Conservation (phyloP, 768 basidiomycete genomes). For the Boletus pseudo-olivaceus region DNA sequence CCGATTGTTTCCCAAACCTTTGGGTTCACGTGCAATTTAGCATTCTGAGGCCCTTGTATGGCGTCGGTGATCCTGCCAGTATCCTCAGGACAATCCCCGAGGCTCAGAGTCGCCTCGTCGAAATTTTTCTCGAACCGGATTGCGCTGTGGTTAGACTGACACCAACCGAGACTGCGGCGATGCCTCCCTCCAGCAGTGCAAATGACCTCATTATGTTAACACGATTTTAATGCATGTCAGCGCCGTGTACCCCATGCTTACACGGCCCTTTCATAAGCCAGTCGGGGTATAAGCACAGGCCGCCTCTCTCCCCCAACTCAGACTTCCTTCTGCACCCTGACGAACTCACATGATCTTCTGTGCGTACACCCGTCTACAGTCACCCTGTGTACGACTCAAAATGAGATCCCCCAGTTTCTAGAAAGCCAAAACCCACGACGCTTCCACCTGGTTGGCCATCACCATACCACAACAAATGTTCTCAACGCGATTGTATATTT, state of each 20-base stretch:
- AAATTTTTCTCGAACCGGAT: constrained; percentile 11
- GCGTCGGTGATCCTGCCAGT: background rate
- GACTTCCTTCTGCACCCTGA: constrained; percentile 9
- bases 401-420: constrained; percentile 20
- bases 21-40: background rate
- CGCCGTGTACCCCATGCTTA: constrained; percentile 16
- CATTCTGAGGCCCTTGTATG: constrained; percentile 3
- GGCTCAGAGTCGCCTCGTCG: background rate
- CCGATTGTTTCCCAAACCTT: constrained; percentile 2
- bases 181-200: constrained; percentile 15
- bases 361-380: constrained; percentile 12
- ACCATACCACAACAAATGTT: constrained; percentile 36
- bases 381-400: background rate
- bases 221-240: constrained; percentile 33
- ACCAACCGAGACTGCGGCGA: constrained; percentile 20
- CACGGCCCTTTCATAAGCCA: constrained; percentile 27
- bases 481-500: constrained; percentile 30
- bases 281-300: constrained; percentile 14
- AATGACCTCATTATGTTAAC: constrained; percentile 30
- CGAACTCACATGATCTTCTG: constrained; percentile 27
- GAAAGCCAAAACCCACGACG: constrained; percentile 26
- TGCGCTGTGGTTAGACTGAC: background rate
- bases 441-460: constrained; percentile 36
- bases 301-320: background rate
- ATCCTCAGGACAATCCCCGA: constrained; percentile 2